phyloP scores from a whole-genome alignment of 169 alveolate genomes.

The Perkinsus marinus region DNA sequence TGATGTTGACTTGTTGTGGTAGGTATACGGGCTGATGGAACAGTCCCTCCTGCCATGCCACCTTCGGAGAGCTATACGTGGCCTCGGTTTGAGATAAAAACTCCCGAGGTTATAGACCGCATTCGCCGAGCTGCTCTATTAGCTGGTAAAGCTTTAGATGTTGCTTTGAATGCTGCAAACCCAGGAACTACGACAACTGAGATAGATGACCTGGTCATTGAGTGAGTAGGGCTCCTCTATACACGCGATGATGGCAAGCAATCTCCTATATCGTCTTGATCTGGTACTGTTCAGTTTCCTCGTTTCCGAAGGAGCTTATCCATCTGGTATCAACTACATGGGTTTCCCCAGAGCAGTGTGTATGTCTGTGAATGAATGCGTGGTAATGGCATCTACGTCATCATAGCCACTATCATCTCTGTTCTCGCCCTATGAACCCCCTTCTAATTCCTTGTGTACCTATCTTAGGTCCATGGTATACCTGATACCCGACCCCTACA shows the following conservation, averaged over 20 bases:
- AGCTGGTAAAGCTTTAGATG: not conserved
- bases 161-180: not conserved
- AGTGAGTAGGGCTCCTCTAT: not conserved
- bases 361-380: conserved; percentile 74
- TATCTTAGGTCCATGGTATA: conserved; percentile 67
- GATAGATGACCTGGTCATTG: not conserved
- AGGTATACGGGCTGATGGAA: not conserved
- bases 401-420: no score
- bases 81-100: not conserved
- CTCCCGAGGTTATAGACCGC: not conserved
- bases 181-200: not conserved
- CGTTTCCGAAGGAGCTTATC: conserved; percentile 69
- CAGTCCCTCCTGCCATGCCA: not conserved
- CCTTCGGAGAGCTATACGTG: not conserved
- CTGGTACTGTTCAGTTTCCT: conserved; percentile 20
- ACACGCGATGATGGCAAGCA: not conserved
- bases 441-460: no score
- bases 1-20: not conserved
- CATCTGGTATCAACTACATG: conserved; percentile 79
- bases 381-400: no score
- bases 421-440: no score
- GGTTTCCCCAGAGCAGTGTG: conserved; percentile 83
- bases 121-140: not conserved
- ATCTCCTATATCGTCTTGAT: no score
- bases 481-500: conserved; percentile 69